phyloP scores from a whole-genome alignment of 495 filamentous ascomycete species.

The Amniculicola lignicola region DNA sequence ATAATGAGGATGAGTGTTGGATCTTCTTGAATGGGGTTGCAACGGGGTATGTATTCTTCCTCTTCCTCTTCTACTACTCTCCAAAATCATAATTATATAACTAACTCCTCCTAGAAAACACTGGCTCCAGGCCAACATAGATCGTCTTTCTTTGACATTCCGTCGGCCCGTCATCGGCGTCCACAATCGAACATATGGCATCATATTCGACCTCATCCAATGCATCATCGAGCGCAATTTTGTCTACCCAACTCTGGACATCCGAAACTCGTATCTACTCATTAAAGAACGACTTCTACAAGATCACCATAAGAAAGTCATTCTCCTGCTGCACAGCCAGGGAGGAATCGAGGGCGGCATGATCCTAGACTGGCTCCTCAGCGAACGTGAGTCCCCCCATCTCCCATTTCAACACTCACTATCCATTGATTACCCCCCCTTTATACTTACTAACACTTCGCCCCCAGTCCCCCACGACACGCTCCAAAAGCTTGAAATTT shows the following conservation, averaged over 20 bases:
- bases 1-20: conserved; percentile 61
- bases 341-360: conserved; percentile 74
- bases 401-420: too few species aligned
- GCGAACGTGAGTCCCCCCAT: conserved; percentile 49
- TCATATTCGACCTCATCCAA: conserved; percentile 29
- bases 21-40: conserved; percentile 71
- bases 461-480: conserved; percentile 61
- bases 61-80: background rate
- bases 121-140: conserved; percentile 66
- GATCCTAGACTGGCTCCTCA: conserved; percentile 74
- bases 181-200: conserved; percentile 68
- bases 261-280: conserved; percentile 52
- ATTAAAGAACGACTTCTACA: conserved; percentile 60
- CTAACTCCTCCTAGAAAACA: conserved; percentile 38
- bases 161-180: conserved; percentile 71
- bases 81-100: background rate
- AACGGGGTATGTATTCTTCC: conserved; percentile 50
- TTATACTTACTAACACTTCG: too few species aligned
- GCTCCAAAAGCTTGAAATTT: conserved; percentile 71
- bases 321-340: conserved; percentile 78
- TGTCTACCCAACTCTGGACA: conserved; percentile 66
- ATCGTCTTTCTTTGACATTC: conserved; percentile 71
- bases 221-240: conserved; percentile 70
- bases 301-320: conserved; percentile 61
- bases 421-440: too few species aligned